Percentiles rank a stretch among this genome's conserved stretches.
Conservation (phyloP, 2,329 filamentous ascomycete genomes). For the Metarhizium brunneum region DNA sequence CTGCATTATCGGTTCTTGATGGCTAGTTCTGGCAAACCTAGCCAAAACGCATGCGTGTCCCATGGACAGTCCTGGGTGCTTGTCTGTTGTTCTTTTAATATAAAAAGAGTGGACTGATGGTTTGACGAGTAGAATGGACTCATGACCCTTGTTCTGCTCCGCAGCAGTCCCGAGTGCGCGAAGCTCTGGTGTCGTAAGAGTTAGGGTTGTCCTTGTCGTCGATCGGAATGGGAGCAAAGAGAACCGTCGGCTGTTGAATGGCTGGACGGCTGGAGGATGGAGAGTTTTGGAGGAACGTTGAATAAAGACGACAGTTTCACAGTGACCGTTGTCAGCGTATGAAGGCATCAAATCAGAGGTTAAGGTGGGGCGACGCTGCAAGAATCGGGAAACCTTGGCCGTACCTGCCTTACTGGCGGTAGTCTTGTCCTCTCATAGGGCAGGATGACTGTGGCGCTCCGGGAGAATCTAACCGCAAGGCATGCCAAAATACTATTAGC, state of each 20-base stretch:
- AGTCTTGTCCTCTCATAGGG: background rate
- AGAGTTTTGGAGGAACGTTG: background rate
- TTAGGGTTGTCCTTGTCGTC: background rate
- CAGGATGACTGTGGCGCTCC: background rate
- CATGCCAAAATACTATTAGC: background rate
- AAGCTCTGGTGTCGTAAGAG: background rate
- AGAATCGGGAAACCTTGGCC: constrained; percentile 1
- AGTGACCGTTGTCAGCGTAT: constrained; percentile 4
- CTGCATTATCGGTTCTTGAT: no score
- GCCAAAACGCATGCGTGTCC: background rate
- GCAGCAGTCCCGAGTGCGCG: background rate
- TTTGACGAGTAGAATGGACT: background rate
- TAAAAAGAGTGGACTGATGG: background rate
- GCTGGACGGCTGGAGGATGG: background rate
- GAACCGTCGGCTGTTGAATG: background rate
- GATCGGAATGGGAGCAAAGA: background rate
- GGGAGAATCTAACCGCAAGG: background rate
- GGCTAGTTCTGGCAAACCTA: background rate
- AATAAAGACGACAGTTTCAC: constrained; percentile 1
- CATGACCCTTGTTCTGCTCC: background rate
- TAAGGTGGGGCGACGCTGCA: constrained; percentile 3
- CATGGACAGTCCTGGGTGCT: background rate
- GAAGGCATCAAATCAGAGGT: constrained; percentile 2
- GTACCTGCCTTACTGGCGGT: constrained; percentile 2
- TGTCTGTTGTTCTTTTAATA: background rate